phyloP scores from a whole-genome alignment of 2,329 filamentous ascomycete genomes.

The Penicillium sp. region DNA sequence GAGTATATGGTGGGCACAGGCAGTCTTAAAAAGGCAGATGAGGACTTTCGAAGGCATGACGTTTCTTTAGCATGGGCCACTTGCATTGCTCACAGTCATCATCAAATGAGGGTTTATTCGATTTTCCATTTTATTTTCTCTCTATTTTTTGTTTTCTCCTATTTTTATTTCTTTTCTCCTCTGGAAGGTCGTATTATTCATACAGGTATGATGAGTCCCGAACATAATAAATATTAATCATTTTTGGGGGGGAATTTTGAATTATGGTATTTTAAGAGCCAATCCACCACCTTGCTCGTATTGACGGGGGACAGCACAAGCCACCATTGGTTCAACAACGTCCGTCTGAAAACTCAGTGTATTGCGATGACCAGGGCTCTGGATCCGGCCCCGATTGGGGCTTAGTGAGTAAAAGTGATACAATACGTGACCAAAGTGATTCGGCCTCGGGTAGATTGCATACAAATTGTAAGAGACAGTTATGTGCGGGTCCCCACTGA shows the following conservation, averaged over 20 bases:
- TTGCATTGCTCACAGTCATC: neutral
- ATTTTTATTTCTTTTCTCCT: neutral
- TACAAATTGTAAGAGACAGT: too few species aligned
- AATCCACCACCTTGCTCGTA: neutral
- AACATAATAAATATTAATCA: neutral
- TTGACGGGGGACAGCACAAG: too few species aligned
- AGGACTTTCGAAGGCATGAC: neutral
- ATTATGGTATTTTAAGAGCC: neutral
- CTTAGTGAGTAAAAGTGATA: conserved; percentile 1
- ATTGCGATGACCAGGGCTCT: neutral
- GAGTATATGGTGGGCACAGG: neutral
- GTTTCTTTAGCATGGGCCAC: neutral
- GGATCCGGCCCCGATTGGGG: conserved; percentile 9
- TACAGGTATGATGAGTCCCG: too few species aligned
- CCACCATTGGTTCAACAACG: neutral
- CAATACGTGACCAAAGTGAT: conserved; percentile 2
- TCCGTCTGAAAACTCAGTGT: neutral
- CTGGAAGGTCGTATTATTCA: too few species aligned
- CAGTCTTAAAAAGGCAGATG: conserved; percentile 1
- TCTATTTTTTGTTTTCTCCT: neutral
- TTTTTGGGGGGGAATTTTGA: neutral
- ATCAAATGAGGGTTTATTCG: neutral
- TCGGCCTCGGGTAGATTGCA: conserved; percentile 1
- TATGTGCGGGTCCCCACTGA: conserved; percentile 12
- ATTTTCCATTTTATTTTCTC: neutral